Evolutionary conservation across 2,329 filamentous ascomycete genomes (phyloP), one percentile per base, ranked within the genome.

Genomic region (Monosporascus sp.): DNA sequence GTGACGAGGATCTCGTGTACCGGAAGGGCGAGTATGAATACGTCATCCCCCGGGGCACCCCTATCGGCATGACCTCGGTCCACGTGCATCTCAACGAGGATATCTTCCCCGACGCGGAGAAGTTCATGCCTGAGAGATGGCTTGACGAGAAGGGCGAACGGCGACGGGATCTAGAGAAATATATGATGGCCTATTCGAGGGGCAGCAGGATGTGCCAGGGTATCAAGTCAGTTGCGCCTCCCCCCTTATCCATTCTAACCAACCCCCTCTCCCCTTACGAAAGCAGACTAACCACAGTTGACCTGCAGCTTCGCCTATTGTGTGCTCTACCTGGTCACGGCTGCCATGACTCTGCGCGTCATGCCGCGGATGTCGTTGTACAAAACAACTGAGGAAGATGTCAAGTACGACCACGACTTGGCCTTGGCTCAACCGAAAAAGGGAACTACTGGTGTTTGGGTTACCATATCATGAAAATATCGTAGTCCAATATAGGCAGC

Each of bases 321-420:
- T 51, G 67, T 70, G 52, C 52, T 69, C 15, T 58, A 70, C 37
- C 53, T 66, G 7, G 49, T 56, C 5, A 40, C 63, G 3, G 57
- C 65, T 3, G 58, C 63, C 8, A 51, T 70, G 45, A 58, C 60
- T 7, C 50, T 70, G 45, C 62, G 65, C 2, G 65, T 69, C 3
- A 54, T 58, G 20, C 62, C 62, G 28, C 55, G 55, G 9, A 62
- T 63, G 60, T 51, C 54, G 11, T 41, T 64, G 35, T 60, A 52
- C 37, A 63, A 69, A 20, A 70, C 68, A 0, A 62, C 60, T 1
- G 54, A 59, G 20, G 57, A 56, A 5, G 62, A 64, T 46, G 48
- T 63, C 5, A 50, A 15, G 18, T 60, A 58, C 22, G 59, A 63
- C 41, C 51, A 60, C 22, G 60, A 63, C 35, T 46, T 62, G 49